Evolutionary conservation across 2,329 filamentous ascomycete genomes (phyloP).

Genomic region (Pseudophaeomoniella oleicola): DNA sequence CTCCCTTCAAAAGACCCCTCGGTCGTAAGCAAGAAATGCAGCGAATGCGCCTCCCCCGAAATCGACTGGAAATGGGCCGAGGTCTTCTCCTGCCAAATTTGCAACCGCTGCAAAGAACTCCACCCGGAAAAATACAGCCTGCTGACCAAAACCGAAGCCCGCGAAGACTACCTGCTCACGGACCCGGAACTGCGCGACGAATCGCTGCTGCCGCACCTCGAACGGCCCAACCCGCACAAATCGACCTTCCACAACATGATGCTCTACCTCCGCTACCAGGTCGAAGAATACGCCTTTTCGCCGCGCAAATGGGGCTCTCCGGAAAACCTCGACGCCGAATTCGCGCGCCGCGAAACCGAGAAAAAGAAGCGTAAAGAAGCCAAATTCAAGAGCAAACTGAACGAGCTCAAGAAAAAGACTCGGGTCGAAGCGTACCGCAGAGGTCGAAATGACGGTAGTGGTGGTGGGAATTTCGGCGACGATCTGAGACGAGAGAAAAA

Average conservation of each 20-base stretch:
- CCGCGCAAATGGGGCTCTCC: slow-evolving; percentile 77
- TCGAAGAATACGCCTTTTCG: slow-evolving; percentile 82
- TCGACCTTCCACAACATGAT: slow-evolving; percentile 98
- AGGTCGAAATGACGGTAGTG: slow-evolving; percentile 36
- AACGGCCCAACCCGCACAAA: slow-evolving; percentile 87
- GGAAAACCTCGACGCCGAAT: slow-evolving; percentile 77
- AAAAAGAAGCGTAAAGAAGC: slow-evolving; percentile 78
- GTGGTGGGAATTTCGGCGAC: slow-evolving; percentile 57
- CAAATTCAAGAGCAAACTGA: slow-evolving; percentile 79
- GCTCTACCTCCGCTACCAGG: slow-evolving; percentile 83
- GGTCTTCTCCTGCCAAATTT: slow-evolving; percentile 61
- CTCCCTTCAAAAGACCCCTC: neutral
- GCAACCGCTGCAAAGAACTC: slow-evolving; percentile 75
- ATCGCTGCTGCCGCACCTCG: slow-evolving; percentile 73
- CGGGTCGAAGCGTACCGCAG: slow-evolving; percentile 78
- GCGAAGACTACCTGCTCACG: slow-evolving; percentile 87
- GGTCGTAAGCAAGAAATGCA: slow-evolving; percentile 63
- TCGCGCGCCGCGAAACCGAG: slow-evolving; percentile 60
- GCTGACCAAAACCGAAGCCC: slow-evolving; percentile 90
- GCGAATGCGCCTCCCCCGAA: slow-evolving; percentile 69
- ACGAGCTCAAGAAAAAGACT: slow-evolving; percentile 86
- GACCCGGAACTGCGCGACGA: slow-evolving; percentile 86
- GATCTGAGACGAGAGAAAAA: slow-evolving; percentile 50
- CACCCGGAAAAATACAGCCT: slow-evolving; percentile 85
- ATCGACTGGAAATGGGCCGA: slow-evolving; percentile 96